Evolutionary conservation across 768 basidiomycete genomes (phyloP).

Genomic region (Kwoniella heveanensis): DNA sequence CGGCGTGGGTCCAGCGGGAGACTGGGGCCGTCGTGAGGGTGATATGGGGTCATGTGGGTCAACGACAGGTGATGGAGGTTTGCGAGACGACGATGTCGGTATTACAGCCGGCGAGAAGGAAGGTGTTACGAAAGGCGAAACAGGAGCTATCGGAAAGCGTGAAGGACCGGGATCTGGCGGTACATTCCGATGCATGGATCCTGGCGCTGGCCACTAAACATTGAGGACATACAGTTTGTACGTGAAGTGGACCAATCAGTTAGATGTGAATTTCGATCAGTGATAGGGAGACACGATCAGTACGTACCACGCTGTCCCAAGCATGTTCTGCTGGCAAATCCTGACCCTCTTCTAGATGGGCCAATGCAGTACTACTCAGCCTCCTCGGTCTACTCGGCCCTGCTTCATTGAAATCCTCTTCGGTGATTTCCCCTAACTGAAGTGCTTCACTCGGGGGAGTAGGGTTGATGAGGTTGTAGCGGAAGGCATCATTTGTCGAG

Average conservation of each 20-base stretch:
- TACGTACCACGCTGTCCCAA: conserved; percentile 51
- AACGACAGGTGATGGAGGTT: conserved; percentile 26
- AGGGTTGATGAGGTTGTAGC: conserved; percentile 28
- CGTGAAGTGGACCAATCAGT: conserved; percentile 5
- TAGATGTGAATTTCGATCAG: neutral
- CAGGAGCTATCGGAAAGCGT: conserved; percentile 34
- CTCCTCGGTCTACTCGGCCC: conserved; percentile 18
- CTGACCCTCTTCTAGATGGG: conserved; percentile 1
- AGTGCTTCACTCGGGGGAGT: conserved; percentile 39
- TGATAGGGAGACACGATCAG: neutral
- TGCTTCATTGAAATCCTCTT: conserved; percentile 9
- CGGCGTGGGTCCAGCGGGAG: conserved; percentile 1
- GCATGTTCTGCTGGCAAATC: conserved; percentile 31
- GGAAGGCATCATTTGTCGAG: conserved; percentile 16
- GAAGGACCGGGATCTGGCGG: conserved; percentile 26
- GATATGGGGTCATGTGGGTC: conserved; percentile 21
- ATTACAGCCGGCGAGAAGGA: conserved; percentile 44
- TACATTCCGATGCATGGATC: conserved; percentile 9
- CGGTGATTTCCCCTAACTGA: conserved; percentile 8
- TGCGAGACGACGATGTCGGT: conserved; percentile 20
- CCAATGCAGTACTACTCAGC: conserved; percentile 15
- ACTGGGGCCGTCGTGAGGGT: conserved; percentile 10
- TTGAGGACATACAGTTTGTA: too few relatives aligned
- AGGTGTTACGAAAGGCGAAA: conserved; percentile 46
- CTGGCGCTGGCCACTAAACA: conserved; percentile 46